Evolutionary conservation across 306 rosid species (phyloP).

Genomic region (Arachis stenosperma): DNA sequence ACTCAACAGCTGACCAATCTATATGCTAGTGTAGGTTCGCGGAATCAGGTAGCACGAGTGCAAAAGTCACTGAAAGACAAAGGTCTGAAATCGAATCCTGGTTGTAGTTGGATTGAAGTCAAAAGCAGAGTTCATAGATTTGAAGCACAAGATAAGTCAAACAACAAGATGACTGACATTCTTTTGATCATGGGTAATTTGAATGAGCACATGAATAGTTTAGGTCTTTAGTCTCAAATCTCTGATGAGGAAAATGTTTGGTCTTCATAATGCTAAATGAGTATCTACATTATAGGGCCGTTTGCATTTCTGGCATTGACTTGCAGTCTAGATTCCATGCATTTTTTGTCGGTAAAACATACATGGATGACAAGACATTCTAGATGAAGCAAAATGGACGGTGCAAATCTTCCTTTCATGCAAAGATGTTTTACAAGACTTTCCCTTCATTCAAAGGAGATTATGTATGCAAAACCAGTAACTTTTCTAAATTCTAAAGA

Average conservation of each 20-base stretch:
- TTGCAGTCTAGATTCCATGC: too few species aligned
- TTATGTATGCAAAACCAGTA: background rate
- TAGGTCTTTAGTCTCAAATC: constrained; percentile 43
- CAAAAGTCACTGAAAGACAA: constrained; percentile 73
- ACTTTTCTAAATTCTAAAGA: background rate
- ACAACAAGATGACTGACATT: constrained; percentile 52
- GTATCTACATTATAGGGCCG: background rate
- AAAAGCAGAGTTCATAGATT: constrained; percentile 59
- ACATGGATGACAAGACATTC: too few species aligned
- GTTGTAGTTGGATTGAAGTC: constrained; percentile 81
- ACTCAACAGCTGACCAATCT: constrained; percentile 70
- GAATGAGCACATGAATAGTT: constrained; percentile 62
- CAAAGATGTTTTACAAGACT: background rate
- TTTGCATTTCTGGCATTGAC: background rate
- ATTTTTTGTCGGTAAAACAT: too few species aligned
- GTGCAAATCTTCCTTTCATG: background rate
- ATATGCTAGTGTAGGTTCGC: constrained; percentile 70
- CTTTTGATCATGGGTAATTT: constrained; percentile 52
- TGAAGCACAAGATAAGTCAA: constrained; percentile 71
- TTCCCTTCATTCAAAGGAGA: background rate
- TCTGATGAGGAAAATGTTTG: constrained; percentile 43
- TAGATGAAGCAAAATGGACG: background rate
- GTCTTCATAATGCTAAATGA: constrained; percentile 24
- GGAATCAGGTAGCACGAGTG: constrained; percentile 60
- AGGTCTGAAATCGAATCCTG: constrained; percentile 69